A percentile compares a stretch with the other conserved stretches of the same genome.
Evolutionary conservation across 352 stramenopile genomes (phyloP).

Genomic region (Pythium coloratum): DNA sequence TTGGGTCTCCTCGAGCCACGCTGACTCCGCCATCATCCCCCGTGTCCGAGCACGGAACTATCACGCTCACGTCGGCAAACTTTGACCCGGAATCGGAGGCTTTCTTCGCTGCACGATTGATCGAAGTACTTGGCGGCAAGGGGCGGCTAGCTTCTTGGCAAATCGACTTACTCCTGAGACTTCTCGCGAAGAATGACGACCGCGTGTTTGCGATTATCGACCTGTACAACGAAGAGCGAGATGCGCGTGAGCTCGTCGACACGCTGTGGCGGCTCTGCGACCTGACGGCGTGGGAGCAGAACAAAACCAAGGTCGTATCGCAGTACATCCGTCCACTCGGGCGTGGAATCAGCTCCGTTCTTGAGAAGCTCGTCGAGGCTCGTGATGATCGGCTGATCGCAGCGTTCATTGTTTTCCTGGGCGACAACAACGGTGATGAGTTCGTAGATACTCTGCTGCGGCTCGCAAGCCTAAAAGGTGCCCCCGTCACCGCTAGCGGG

Average conservation of each 20-base stretch:
- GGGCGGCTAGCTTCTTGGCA: slow-evolving; percentile 54
- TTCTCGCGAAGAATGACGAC: slow-evolving; percentile 43
- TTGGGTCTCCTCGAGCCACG: slow-evolving; percentile 1
- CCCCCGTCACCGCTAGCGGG: neutral
- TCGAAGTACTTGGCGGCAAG: slow-evolving; percentile 37
- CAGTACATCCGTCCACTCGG: slow-evolving; percentile 61
- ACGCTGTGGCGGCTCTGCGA: slow-evolving; percentile 61
- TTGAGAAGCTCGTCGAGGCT: slow-evolving; percentile 44
- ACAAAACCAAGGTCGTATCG: slow-evolving; percentile 45
- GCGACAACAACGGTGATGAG: slow-evolving; percentile 60
- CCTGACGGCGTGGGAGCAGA: slow-evolving; percentile 61
- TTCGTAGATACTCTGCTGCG: slow-evolving; percentile 62
- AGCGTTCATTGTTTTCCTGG: slow-evolving; percentile 64
- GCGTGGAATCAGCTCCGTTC: slow-evolving; percentile 30
- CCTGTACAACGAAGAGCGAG: slow-evolving; percentile 49
- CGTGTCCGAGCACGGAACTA: slow-evolving; percentile 1
- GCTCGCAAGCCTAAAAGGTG: slow-evolving; percentile 39
- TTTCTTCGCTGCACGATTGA: slow-evolving; percentile 28
- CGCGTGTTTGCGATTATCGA: slow-evolving; percentile 58
- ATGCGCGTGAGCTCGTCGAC: slow-evolving; percentile 51
- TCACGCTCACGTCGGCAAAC: slow-evolving; percentile 2
- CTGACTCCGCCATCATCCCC: slow-evolving; percentile 15
- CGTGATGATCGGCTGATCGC: slow-evolving; percentile 69
- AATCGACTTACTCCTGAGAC: slow-evolving; percentile 53
- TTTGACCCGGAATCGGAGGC: slow-evolving; percentile 29